phyloP scores from a whole-genome alignment of 257 asterid genomes.

The Solanum etuberosum region DNA sequence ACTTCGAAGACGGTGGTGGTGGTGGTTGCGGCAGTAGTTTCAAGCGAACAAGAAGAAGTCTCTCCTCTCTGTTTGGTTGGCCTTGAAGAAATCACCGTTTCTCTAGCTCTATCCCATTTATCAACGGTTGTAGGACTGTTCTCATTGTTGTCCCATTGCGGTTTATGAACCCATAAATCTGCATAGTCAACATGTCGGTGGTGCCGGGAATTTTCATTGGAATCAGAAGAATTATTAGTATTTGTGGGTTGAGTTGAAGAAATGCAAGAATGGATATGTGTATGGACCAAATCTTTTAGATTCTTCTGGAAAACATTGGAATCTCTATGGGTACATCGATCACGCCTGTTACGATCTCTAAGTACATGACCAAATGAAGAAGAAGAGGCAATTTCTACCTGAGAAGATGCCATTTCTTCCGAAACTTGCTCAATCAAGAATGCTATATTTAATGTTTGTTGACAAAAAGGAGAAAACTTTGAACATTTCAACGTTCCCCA shows the following conservation, averaged over 20 bases:
- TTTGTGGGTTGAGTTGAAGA: neutral
- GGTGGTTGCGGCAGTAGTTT: neutral
- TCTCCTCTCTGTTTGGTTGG: neutral
- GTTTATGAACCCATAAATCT: slow-evolving; percentile 5
- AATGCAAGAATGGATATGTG: slow-evolving; percentile 3
- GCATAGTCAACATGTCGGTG: neutral
- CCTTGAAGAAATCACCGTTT: slow-evolving; percentile 14
- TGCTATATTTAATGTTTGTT: neutral
- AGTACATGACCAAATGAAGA: slow-evolving; percentile 8
- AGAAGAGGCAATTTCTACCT: slow-evolving; percentile 7
- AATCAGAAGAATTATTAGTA: neutral
- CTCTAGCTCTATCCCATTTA: slow-evolving; percentile 17
- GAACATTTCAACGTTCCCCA: neutral
- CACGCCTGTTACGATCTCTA: slow-evolving; percentile 6
- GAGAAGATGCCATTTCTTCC: slow-evolving; percentile 6
- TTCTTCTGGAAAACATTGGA: slow-evolving; percentile 3
- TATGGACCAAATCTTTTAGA: slow-evolving; percentile 3
- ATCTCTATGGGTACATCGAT: neutral
- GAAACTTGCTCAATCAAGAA: neutral
- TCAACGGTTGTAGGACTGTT: neutral
- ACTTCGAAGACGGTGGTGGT: neutral
- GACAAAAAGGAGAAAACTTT: neutral
- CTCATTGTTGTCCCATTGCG: slow-evolving; percentile 10
- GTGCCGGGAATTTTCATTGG: neutral
- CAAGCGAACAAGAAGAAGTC: neutral